Percentiles rank a stretch among this genome's conserved stretches.
phyloP scores from a whole-genome alignment of 148 eudicot species.

The Spergularia marina region DNA sequence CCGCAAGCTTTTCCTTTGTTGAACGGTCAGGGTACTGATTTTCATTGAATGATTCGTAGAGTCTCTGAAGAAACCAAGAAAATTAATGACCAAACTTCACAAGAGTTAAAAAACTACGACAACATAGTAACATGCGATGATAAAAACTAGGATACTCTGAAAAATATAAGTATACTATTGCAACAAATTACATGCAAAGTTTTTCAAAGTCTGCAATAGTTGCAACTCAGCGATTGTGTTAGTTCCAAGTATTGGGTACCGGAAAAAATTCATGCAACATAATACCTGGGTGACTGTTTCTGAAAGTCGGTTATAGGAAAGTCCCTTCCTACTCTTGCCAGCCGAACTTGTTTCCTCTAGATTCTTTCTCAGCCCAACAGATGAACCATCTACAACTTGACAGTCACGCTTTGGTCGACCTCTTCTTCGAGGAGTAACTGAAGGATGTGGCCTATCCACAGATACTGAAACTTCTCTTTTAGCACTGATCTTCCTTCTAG shows the following conservation, averaged over 20 bases:
- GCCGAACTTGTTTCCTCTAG: constrained; percentile 37
- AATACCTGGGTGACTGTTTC: constrained; percentile 69
- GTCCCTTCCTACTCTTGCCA: constrained; percentile 34
- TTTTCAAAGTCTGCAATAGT: not conserved
- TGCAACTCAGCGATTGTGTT: not conserved
- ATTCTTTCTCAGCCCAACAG: constrained; percentile 23
- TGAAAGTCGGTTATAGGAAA: constrained; percentile 50
- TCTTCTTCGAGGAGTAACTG: constrained; percentile 31
- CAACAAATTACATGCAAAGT: not conserved
- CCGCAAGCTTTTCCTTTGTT: constrained; percentile 60
- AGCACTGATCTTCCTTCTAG: constrained; percentile 30
- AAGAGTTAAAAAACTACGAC: too few relatives aligned
- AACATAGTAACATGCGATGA: not conserved
- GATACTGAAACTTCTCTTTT: constrained; percentile 27
- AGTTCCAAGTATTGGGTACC: not conserved
- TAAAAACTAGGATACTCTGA: not conserved
- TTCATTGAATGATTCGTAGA: constrained; percentile 65
- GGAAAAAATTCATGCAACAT: not conserved
- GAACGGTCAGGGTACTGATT: constrained; percentile 70
- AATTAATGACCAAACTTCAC: not conserved
- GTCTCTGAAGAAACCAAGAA: constrained; percentile 47
- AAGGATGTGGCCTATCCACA: constrained; percentile 25
- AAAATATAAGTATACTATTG: not conserved
- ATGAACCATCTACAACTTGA: constrained; percentile 32
- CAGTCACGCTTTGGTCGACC: constrained; percentile 31